Base-by-base conservation (phyloP, 768 basidiomycete species). In the Amanita pseudoporphyria region DNA sequence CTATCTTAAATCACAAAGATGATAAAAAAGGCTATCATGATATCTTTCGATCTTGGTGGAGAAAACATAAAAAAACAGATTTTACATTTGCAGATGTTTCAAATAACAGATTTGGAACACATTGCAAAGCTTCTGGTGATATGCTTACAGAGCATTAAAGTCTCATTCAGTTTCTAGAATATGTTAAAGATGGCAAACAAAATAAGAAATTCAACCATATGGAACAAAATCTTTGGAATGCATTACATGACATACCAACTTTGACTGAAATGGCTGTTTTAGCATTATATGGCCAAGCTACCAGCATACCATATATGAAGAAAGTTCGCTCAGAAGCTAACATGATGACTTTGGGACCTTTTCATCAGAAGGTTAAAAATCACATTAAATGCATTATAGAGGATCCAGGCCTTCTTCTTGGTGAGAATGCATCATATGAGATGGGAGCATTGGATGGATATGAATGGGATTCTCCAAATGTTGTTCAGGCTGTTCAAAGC, bases 21-120 rank as follows among this genome's bases (percentile, higher is more conserved):
- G 57, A 64, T 44, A 69, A 66, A 47, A 61, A 62, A 31, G 67
- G 67, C 24, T 53, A 64, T 31, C 54, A 57, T 9, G 64, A 65
- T 38, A n/a, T 21, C 9, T 39, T 39, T 39, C 18, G 37, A 4
- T 39, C 2, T 3, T 39, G 37, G n/a, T 39, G 37, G 37, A 10
- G 9, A 39, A 18, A 43, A 0, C 57, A 55, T 32, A 33, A 53
- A 28, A 62, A 57, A 0, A 58, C 53, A 45, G 21, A 49, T 3
- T 35, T 37, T 22, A 30, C 53, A 24, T 69, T 66, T 41, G 62
- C 68, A 1, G 64, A 66, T 36, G 66, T 63, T 0, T 63, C 57
- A 45, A 67, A 68, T 46, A 66, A 58, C 1, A 61, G 58, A 1
- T 69, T 61, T 52, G 51, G 55, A 13, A 58, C 54, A 7, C 51